Conservation (phyloP, 148 eudicot species). For the Selenicereus undatus region DNA sequence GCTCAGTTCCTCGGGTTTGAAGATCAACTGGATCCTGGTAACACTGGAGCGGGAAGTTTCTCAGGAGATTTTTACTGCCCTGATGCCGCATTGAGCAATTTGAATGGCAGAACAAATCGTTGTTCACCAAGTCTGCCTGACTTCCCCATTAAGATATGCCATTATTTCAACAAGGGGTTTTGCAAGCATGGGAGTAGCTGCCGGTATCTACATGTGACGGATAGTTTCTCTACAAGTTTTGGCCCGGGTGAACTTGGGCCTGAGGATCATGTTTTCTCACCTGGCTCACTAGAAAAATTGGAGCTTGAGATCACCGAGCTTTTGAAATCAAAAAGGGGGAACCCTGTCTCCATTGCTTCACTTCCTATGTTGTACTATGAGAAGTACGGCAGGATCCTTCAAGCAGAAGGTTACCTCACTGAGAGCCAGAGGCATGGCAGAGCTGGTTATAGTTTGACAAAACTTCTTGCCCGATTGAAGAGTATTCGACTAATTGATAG, state of each 20-base stretch:
- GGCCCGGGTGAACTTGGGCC: neutral
- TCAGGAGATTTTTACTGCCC: slow-evolving; percentile 36
- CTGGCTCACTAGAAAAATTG: slow-evolving; percentile 43
- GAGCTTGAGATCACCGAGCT: slow-evolving; percentile 53
- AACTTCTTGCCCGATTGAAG: slow-evolving; percentile 54
- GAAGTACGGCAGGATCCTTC: slow-evolving; percentile 48
- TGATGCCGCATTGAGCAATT: slow-evolving; percentile 32
- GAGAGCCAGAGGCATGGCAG: slow-evolving; percentile 73
- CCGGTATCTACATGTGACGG: slow-evolving; percentile 61
- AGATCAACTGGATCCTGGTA: slow-evolving; percentile 40
- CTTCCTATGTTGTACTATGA: slow-evolving; percentile 54
- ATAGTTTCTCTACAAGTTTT: slow-evolving; percentile 27
- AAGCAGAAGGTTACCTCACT: slow-evolving; percentile 64
- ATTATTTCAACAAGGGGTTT: slow-evolving; percentile 66
- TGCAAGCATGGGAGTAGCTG: slow-evolving; percentile 84
- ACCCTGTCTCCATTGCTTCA: slow-evolving; percentile 57
- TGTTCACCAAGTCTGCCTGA: slow-evolving; percentile 43
- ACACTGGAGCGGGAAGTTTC: slow-evolving; percentile 23
- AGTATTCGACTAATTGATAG: slow-evolving; percentile 47
- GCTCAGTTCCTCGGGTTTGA: slow-evolving; percentile 36
- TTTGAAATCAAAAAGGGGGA: slow-evolving; percentile 42
- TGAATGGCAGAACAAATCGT: slow-evolving; percentile 37
- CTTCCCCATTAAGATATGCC: slow-evolving; percentile 65
- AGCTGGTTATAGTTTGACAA: slow-evolving; percentile 67
- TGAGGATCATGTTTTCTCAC: slow-evolving; percentile 42